Percentiles rank a stretch among this genome's conserved stretches.
These are phyloP conservation scores for Nemania sp. DNA, from an alignment of 2,329 filamentous ascomycete genomes.

Conservation along the genomic window DNA sequence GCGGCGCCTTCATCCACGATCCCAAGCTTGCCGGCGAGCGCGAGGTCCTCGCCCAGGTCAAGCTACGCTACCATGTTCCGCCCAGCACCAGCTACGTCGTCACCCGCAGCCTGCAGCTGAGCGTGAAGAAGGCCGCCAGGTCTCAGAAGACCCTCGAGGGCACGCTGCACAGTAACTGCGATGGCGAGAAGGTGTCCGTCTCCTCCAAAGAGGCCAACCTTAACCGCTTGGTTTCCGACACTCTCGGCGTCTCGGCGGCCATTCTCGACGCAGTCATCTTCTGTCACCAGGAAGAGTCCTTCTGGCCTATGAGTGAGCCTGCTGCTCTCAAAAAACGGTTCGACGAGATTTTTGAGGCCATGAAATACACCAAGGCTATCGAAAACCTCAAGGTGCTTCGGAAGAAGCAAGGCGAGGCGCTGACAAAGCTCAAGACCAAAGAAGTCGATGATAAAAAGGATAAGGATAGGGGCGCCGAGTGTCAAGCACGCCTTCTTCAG, in stretches of 20 bases:
- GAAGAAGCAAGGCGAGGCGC: conserved; percentile 79
- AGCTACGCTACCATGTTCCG: conserved; percentile 81
- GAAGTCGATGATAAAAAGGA: conserved; percentile 79
- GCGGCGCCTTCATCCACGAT: conserved; percentile 94
- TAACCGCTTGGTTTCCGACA: conserved; percentile 80
- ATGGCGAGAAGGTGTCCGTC: conserved; percentile 77
- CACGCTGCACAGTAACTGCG: conserved; percentile 72
- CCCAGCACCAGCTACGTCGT: conserved; percentile 79
- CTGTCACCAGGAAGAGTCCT: conserved; percentile 95
- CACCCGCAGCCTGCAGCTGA: conserved; percentile 82
- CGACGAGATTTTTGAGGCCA: conserved; percentile 95
- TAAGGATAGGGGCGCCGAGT: conserved; percentile 80
- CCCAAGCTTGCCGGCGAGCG: conserved; percentile 90
- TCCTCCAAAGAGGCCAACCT: conserved; percentile 82
- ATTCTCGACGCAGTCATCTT: conserved; percentile 96
- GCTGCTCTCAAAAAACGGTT: conserved; percentile 87
- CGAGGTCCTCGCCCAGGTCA: conserved; percentile 88
- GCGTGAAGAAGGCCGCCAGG: conserved; percentile 77
- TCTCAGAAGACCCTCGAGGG: conserved; percentile 85
- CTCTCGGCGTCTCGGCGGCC: conserved; percentile 85
- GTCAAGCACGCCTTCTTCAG: conserved; percentile 65
- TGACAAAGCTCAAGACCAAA: conserved; percentile 71
- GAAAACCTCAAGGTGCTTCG: conserved; percentile 87
- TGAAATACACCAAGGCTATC: conserved; percentile 96
- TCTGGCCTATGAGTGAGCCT: conserved; percentile 95